A percentile compares a stretch with the other conserved stretches of the same genome.
Conservation (phyloP, 345 rosid species). For the Zanthoxylum bungeanum region DNA sequence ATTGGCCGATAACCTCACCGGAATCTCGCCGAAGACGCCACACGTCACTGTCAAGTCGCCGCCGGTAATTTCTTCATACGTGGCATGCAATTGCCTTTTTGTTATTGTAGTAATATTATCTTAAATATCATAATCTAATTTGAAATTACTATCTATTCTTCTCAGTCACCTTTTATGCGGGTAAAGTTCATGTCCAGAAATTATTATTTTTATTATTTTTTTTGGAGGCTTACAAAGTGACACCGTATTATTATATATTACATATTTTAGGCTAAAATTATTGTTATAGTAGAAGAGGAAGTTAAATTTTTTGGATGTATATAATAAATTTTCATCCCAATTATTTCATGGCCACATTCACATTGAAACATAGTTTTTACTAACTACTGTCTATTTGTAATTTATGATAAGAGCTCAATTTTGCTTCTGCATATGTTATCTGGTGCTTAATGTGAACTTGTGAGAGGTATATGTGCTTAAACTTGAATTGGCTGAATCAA, state of each 20-base stretch:
- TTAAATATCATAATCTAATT: too few relatives aligned
- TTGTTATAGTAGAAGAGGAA: neutral
- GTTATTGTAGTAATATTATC: neutral
- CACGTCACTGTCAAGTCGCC: neutral
- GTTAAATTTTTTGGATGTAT: neutral
- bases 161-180: neutral
- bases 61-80: neutral
- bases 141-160: too few relatives aligned
- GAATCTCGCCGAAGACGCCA: neutral
- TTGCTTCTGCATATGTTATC: neutral
- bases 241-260: neutral
- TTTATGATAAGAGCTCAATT: neutral
- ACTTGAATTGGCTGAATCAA: neutral
- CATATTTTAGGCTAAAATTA: too few relatives aligned
- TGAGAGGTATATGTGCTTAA: neutral
- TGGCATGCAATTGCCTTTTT: neutral
- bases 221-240: neutral
- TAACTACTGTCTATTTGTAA: neutral
- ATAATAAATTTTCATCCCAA: neutral
- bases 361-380: neutral
- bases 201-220: too few relatives aligned
- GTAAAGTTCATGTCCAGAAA: too few relatives aligned
- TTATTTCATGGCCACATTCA: neutral
- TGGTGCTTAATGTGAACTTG: neutral
- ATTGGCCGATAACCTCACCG: neutral